Evolutionary conservation across 108 stramenopile species (phyloP).

Genomic region (Stephanodiscus triporus): DNA sequence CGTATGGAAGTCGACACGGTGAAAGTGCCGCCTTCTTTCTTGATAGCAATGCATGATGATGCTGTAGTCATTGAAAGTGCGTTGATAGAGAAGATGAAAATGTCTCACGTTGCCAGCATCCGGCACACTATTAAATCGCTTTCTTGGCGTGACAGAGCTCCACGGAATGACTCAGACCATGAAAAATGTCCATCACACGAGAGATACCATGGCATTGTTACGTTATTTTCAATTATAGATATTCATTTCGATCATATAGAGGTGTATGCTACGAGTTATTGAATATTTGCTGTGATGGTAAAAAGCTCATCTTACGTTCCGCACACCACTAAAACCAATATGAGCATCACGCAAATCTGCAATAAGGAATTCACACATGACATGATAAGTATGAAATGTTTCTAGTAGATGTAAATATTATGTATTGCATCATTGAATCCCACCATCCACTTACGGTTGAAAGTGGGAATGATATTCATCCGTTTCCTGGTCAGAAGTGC

Average conservation of each 20-base stretch:
- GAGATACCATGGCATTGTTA: constrained; percentile 7
- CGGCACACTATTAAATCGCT: constrained; percentile 40
- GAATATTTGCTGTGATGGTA: too few species aligned
- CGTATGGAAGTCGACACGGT: neutral
- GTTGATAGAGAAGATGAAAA: constrained; percentile 18
- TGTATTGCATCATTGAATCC: too few species aligned
- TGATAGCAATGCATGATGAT: constrained; percentile 46
- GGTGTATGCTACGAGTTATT: constrained; percentile 12
- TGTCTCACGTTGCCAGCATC: constrained; percentile 36
- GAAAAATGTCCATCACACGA: neutral
- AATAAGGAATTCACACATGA: too few species aligned
- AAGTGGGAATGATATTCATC: too few species aligned
- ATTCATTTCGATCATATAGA: constrained; percentile 48
- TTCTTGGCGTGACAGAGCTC: constrained; percentile 19
- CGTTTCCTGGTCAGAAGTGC: too few species aligned
- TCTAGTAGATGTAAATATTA: too few species aligned
- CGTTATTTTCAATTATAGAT: constrained; percentile 33
- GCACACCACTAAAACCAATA: too few species aligned
- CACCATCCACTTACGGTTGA: too few species aligned
- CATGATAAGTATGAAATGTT: too few species aligned
- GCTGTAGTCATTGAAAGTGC: constrained; percentile 21
- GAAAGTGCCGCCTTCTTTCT: constrained; percentile 24
- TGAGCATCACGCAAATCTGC: too few species aligned
- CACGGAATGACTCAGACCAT: neutral
- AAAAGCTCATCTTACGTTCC: too few species aligned